Conservation (phyloP, 108 stramenopile genomes). For the Aurantiochytrium sp. region DNA sequence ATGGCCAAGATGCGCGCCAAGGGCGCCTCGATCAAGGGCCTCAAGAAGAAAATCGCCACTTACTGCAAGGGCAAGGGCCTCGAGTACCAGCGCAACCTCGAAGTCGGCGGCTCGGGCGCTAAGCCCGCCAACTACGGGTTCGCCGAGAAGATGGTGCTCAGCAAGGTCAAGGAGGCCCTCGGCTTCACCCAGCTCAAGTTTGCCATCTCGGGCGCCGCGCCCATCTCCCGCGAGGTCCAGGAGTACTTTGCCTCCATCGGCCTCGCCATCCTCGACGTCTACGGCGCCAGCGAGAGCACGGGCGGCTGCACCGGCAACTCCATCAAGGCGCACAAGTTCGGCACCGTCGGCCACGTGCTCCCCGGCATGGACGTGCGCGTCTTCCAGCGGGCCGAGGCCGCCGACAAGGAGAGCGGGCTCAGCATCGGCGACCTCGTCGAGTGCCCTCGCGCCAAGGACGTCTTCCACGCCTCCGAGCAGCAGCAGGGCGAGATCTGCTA, state of each 20-base stretch:
- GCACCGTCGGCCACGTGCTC: slow-evolving; percentile 26
- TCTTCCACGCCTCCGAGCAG: not conserved
- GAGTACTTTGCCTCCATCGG: slow-evolving; percentile 61
- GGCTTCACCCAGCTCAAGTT: slow-evolving; percentile 50
- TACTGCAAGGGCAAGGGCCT: slow-evolving; percentile 54
- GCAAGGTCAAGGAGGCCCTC: slow-evolving; percentile 52
- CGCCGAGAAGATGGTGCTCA: slow-evolving; percentile 47
- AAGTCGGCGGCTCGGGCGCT: slow-evolving; percentile 28
- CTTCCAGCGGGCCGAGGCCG: not conserved
- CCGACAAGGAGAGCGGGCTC: not conserved
- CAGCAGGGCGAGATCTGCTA: slow-evolving; percentile 62
- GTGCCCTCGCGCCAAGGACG: not conserved
- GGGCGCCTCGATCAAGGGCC: slow-evolving; percentile 51
- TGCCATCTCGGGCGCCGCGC: slow-evolving; percentile 58
- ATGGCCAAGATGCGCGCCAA: slow-evolving; percentile 61
- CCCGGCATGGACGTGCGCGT: slow-evolving; percentile 13
- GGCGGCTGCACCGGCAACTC: slow-evolving; percentile 61
- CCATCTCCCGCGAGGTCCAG: slow-evolving; percentile 54
- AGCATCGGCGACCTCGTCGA: not conserved
- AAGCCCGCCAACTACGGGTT: slow-evolving; percentile 31
- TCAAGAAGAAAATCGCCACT: slow-evolving; percentile 52
- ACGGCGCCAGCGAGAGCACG: slow-evolving; percentile 60
- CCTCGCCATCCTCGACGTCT: slow-evolving; percentile 55
- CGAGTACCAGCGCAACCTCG: slow-evolving; percentile 35
- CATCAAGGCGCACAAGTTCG: slow-evolving; percentile 32